Conservation (phyloP, 1,139 yeast genomes). For the Wickerhamiella infanticola region DNA sequence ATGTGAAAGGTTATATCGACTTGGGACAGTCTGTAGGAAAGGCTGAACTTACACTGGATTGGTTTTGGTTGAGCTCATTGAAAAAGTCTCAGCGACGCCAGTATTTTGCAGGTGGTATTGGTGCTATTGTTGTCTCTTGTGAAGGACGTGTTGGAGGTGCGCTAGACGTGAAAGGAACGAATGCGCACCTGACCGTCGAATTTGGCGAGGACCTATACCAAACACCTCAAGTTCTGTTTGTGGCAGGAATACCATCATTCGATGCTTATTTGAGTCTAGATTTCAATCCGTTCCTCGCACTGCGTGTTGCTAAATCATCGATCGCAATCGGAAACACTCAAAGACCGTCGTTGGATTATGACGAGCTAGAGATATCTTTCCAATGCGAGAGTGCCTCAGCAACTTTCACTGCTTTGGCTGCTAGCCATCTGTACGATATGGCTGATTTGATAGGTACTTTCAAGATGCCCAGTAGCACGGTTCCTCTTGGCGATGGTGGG, state of each 20-base stretch:
- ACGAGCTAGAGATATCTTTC: conserved; percentile 44
- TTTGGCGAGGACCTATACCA: conserved; percentile 17
- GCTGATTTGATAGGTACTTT: background rate
- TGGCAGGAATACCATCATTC: conserved; percentile 40
- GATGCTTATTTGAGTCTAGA: conserved; percentile 59
- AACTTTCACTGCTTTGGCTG: conserved; percentile 68
- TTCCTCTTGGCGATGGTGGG: too few relatives aligned
- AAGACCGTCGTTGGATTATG: conserved; percentile 28
- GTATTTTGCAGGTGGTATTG: conserved; percentile 46
- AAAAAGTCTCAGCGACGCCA: conserved; percentile 64
- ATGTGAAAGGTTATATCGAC: conserved; percentile 45
- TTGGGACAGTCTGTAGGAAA: conserved; percentile 76
- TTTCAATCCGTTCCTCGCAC: conserved; percentile 65
- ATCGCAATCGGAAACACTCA: conserved; percentile 3
- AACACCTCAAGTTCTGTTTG: conserved; percentile 9
- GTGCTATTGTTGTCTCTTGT: conserved; percentile 37
- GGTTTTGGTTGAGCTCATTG: conserved; percentile 54
- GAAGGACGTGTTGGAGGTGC: conserved; percentile 71
- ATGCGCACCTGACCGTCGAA: conserved; percentile 48
- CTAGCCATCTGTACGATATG: conserved; percentile 68
- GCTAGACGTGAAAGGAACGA: conserved; percentile 35
- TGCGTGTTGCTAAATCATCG: conserved; percentile 45
- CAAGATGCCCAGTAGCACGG: background rate
- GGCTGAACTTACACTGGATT: conserved; percentile 37
- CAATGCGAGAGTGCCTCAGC: conserved; percentile 42